Percentiles rank a stretch among this genome's conserved stretches.
Evolutionary conservation across 768 basidiomycete genomes (phyloP).

Genomic region (Antrodiella citrinella): DNA sequence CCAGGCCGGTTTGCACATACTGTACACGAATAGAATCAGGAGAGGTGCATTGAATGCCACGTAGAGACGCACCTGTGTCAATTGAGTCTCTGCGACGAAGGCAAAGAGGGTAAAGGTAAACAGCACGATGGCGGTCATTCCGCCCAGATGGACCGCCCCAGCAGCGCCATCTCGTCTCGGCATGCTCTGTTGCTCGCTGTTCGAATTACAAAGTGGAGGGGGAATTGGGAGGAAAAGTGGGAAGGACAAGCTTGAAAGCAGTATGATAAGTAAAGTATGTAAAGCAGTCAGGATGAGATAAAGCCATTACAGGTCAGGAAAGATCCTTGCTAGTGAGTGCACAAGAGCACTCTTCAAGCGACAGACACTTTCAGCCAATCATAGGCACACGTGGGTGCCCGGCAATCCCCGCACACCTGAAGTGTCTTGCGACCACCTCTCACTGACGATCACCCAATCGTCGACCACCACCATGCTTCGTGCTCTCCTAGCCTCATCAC

Average conservation of each 20-base stretch:
- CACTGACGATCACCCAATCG: neutral
- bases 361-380: too few relatives aligned
- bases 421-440: neutral
- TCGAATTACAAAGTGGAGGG: neutral
- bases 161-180: neutral
- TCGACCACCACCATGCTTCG: slow-evolving; percentile 43
- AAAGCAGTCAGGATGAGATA: neutral
- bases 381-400: neutral
- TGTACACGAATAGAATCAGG: slow-evolving; percentile 20
- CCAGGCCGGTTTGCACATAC: slow-evolving; percentile 74
- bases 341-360: too few relatives aligned
- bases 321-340: too few relatives aligned
- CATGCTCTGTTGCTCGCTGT: neutral
- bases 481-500: slow-evolving; percentile 51
- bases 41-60: neutral
- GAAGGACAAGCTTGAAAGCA: too few relatives aligned
- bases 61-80: slow-evolving; percentile 54
- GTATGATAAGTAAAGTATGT: neutral
- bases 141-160: slow-evolving; percentile 27
- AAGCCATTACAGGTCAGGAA: neutral
- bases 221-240: neutral
- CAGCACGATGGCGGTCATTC: slow-evolving; percentile 40
- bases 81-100: slow-evolving; percentile 71
- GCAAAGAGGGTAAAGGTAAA: slow-evolving; percentile 57
- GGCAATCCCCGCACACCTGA: too few relatives aligned